phyloP scores from a whole-genome alignment of 2,329 filamentous ascomycete genomes.

The Didymella pinodella region DNA sequence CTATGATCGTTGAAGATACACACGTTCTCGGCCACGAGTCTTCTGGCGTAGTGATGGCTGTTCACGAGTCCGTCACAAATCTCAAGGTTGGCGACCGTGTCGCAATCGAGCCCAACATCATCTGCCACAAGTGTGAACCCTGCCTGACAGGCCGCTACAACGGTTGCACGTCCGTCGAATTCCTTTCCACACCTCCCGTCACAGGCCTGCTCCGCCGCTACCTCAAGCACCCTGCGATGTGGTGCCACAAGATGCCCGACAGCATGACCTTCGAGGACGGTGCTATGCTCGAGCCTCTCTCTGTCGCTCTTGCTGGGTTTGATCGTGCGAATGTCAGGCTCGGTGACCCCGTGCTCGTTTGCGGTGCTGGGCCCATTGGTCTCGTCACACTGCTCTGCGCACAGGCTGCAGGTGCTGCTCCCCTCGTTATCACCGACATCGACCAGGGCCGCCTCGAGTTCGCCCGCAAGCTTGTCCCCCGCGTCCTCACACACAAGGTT shows the following conservation, averaged over 20 bases:
- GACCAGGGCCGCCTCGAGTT: constrained; percentile 85
- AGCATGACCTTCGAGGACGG: constrained; percentile 89
- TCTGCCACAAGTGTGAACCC: constrained; percentile 88
- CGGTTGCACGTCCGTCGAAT: constrained; percentile 84
- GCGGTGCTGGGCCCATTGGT: constrained; percentile 93
- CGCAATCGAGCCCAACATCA: constrained; percentile 85
- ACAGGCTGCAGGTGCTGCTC: constrained; percentile 85
- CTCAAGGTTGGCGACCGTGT: constrained; percentile 82
- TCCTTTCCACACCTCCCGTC: constrained; percentile 90
- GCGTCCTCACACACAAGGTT: constrained; percentile 81
- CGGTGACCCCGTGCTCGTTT: constrained; percentile 87
- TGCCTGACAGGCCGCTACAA: constrained; percentile 95
- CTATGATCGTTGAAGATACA: constrained; percentile 88
- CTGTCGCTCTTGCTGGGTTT: constrained; percentile 86
- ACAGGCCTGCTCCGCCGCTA: constrained; percentile 88
- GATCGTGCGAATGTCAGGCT: constrained; percentile 81
- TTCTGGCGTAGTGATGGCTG: constrained; percentile 80
- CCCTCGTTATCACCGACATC: constrained; percentile 93
- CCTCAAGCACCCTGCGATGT: constrained; percentile 90
- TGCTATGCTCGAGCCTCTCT: constrained; percentile 87
- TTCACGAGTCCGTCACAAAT: constrained; percentile 78
- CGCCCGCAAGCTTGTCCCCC: constrained; percentile 82
- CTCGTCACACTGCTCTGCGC: constrained; percentile 86
- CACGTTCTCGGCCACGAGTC: constrained; percentile 97
- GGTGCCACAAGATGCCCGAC: constrained; percentile 95